phyloP scores from a whole-genome alignment of 2,329 filamentous ascomycete genomes.

The Neoscytalidium dimidiatum region DNA sequence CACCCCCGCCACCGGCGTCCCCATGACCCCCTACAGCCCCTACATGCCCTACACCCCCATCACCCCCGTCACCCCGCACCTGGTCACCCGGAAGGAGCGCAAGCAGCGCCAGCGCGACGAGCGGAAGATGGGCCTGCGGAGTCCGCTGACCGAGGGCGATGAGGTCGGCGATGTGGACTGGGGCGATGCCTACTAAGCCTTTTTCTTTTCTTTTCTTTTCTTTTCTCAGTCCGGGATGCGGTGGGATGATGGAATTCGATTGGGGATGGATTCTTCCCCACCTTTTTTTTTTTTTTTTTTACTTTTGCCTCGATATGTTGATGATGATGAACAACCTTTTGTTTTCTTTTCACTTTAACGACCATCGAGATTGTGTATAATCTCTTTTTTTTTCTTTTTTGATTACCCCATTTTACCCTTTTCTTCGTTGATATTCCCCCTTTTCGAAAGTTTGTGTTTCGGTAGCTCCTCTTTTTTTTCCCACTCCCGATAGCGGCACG shows the following conservation, averaged over 20 bases:
- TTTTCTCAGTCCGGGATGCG: not conserved
- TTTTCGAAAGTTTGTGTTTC: not conserved
- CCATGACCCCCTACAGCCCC: constrained; percentile 73
- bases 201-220: not conserved
- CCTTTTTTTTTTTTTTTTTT: not conserved
- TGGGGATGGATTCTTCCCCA: not conserved
- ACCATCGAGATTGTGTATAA: constrained; percentile 14
- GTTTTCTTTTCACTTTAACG: not conserved
- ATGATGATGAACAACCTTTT: not conserved
- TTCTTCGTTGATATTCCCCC: not conserved
- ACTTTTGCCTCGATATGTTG: no score
- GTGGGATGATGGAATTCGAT: no score
- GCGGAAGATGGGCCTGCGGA: constrained; percentile 57
- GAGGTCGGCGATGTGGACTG: constrained; percentile 27
- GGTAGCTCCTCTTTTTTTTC: not conserved
- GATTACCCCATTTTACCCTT: not conserved
- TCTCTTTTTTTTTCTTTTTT: not conserved
- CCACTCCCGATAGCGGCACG: not conserved
- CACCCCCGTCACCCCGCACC: constrained; percentile 73
- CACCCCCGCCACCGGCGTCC: constrained; percentile 57
- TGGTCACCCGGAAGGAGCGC: constrained; percentile 70
- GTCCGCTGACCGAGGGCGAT: constrained; percentile 44
- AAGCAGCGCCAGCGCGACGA: constrained; percentile 68
- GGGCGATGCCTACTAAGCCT: constrained; percentile 13
- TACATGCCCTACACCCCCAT: constrained; percentile 79